Percentiles rank a stretch among this genome's conserved stretches.
These are phyloP conservation scores for Lyophyllum shimeji DNA, from an alignment of 768 basidiomycete species.

Conservation along the genomic window DNA sequence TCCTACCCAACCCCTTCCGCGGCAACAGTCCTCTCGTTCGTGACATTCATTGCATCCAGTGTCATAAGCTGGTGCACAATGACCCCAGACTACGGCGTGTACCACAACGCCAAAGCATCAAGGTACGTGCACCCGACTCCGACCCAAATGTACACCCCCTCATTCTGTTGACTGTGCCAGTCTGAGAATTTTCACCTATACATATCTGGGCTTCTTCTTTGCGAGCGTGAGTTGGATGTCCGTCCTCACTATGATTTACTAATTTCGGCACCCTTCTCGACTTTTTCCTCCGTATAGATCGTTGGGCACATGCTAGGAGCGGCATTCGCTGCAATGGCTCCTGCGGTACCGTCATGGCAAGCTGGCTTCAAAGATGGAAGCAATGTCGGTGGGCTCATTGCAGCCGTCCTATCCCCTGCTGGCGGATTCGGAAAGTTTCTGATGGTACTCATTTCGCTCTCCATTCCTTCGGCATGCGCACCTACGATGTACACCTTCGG, in stretches of 20 bases:
- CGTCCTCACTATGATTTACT: background rate
- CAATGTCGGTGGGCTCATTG: slow-evolving; percentile 64
- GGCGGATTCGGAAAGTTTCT: slow-evolving; percentile 72
- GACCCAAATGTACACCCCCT: background rate
- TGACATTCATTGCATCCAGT: slow-evolving; percentile 36
- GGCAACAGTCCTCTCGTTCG: slow-evolving; percentile 32
- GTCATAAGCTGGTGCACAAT: slow-evolving; percentile 42
- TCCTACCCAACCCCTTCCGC: slow-evolving; percentile 26
- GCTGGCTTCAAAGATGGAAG: slow-evolving; percentile 50
- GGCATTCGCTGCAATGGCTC: slow-evolving; percentile 58
- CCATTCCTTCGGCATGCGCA: slow-evolving; percentile 72
- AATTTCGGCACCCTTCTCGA: slow-evolving; percentile 22
- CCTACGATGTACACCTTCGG: slow-evolving; percentile 78
- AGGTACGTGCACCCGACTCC: slow-evolving; percentile 22
- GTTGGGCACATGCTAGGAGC: slow-evolving; percentile 60
- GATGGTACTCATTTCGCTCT: slow-evolving; percentile 70
- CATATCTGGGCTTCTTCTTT: slow-evolving; percentile 63
- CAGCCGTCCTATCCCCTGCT: slow-evolving; percentile 57
- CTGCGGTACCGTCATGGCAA: slow-evolving; percentile 55
- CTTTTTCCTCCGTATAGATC: slow-evolving; percentile 25
- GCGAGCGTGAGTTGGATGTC: slow-evolving; percentile 47
- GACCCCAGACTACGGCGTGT: slow-evolving; percentile 45
- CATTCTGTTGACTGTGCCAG: slow-evolving; percentile 27
- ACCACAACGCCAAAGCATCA: slow-evolving; percentile 33
- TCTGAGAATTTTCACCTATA: slow-evolving; percentile 56